Conservation (phyloP, 495 filamentous ascomycete genomes). For the Bacidia gigantensis region DNA sequence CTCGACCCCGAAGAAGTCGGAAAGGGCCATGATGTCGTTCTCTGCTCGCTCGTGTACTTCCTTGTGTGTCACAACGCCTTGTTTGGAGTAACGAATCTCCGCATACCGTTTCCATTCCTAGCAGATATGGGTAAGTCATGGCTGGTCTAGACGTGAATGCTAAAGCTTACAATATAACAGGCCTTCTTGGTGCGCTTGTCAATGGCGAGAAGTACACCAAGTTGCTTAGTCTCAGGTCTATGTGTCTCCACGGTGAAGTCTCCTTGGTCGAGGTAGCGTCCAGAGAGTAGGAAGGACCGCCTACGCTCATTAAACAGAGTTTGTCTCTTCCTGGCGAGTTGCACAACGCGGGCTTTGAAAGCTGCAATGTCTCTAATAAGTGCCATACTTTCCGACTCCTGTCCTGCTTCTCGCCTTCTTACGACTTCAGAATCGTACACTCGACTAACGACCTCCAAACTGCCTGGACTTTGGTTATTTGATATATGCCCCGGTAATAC, state of each 20-base stretch:
- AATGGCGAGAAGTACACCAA: not conserved
- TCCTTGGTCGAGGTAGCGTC: not conserved
- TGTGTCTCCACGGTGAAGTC: not conserved
- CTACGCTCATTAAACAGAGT: not conserved
- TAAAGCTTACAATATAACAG: not conserved
- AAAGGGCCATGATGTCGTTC: not conserved
- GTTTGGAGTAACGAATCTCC: not conserved
- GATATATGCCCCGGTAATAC: not conserved
- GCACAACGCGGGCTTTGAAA: not conserved
- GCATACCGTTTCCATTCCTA: not conserved
- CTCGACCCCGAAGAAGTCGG: not conserved
- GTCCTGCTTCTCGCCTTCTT: not conserved
- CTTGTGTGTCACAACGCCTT: not conserved
- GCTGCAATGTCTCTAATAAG: conserved; percentile 4
- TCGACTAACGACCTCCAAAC: not conserved
- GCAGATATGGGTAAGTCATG: not conserved
- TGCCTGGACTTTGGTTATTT: not conserved
- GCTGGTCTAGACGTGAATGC: not conserved
- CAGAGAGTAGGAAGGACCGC: not conserved
- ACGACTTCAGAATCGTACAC: not conserved
- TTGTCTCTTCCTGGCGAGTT: not conserved
- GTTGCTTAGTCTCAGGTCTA: not conserved
- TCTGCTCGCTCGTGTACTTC: not conserved
- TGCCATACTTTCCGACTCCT: not conserved
- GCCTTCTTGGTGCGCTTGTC: not conserved